Base-by-base conservation (phyloP, 2,329 filamentous ascomycete genomes). In the Dothistroma septosporum region DNA sequence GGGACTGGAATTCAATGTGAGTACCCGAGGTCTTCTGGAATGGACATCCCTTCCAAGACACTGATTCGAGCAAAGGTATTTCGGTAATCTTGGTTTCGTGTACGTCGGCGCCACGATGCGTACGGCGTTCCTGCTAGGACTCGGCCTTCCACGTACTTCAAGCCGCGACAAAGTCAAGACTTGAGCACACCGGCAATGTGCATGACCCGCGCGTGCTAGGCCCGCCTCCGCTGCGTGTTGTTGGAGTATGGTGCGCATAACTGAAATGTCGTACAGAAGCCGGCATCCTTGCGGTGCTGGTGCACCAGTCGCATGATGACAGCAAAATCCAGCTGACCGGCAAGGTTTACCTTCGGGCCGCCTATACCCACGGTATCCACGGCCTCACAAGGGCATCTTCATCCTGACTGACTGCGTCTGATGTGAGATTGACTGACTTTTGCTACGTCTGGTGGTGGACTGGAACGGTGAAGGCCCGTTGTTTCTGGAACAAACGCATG, bases 1-100 rank as follows among this genome's bases (percentile, higher is more conserved):
- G 70, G 69, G 61, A 67, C 8, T 76, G 74, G 73, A 74, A 74
- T 58, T 64, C 66, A 8, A 73, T 77, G 65, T 70, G 72, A 44
- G 41, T 16, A 44, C n/a, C 41, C 41, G 41, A 44, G 41, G n/a
- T n/a, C 16, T 44, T 5, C 41, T 44, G 16, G 9, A 44, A 44
- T 19, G 16, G 10, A 44, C n/a, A 3, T 28, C 6, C 6, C 19
- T 19, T n/a, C 14, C 41, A 44, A 44, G 41, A 44, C 41, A 44
- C 41, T 44, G 41, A 44, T 19, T 44, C 16, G 41, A 44, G 41
- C 41, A 44, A 44, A 44, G 41, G n/a, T 53, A 53, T n/a, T 53
- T 24, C 28, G 57, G 57, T 19, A 71, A 71, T 55, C 55, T 72
- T 24, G 73, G 71, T 2, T 75, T 76, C 58, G 74, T 76, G 22